Conservation (phyloP, 2,329 filamentous ascomycete genomes). For the Phaeomoniella chlamydospora region DNA sequence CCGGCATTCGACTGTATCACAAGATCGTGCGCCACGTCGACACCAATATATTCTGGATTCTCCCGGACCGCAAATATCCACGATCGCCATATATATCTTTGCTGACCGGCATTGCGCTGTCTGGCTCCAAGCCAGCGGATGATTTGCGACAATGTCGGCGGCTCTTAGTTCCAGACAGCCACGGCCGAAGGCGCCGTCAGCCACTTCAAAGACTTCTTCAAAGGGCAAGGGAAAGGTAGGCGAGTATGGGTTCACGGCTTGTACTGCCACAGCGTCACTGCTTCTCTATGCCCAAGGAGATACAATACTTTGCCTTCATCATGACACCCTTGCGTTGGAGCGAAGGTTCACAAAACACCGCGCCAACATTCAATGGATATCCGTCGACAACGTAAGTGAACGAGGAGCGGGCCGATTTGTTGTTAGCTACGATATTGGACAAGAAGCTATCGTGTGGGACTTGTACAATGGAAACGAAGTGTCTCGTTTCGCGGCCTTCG, state of each 20-base stretch:
- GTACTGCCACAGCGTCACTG: conserved; percentile 78
- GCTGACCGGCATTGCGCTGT: too few species aligned
- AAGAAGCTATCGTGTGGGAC: conserved; percentile 95
- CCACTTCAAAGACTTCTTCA: conserved; percentile 1
- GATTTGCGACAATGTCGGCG: conserved; percentile 30
- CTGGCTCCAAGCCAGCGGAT: too few species aligned
- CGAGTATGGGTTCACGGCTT: conserved; percentile 59
- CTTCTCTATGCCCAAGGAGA: conserved; percentile 78
- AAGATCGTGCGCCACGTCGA: too few species aligned
- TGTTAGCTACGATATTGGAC: conserved; percentile 81
- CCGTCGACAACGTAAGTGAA: conserved; percentile 85
- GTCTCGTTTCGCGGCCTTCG: conserved; percentile 83
- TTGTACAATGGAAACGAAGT: conserved; percentile 82
- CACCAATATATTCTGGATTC: too few species aligned
- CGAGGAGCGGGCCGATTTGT: conserved; percentile 70
- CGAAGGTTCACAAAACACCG: conserved; percentile 70
- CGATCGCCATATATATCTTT: too few species aligned
- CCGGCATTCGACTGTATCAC: too few species aligned
- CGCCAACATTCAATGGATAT: conserved; percentile 70
- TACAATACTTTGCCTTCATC: conserved; percentile 73
- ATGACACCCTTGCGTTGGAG: conserved; percentile 84
- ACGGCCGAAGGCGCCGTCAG: neutral
- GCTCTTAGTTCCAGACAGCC: conserved; percentile 25
- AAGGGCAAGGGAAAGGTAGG: conserved; percentile 6
- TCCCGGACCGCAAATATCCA: too few species aligned